A percentile compares a stretch with the other conserved stretches of the same genome.
Conservation (phyloP, 768 basidiomycete genomes). For the Lyophyllum atratum region DNA sequence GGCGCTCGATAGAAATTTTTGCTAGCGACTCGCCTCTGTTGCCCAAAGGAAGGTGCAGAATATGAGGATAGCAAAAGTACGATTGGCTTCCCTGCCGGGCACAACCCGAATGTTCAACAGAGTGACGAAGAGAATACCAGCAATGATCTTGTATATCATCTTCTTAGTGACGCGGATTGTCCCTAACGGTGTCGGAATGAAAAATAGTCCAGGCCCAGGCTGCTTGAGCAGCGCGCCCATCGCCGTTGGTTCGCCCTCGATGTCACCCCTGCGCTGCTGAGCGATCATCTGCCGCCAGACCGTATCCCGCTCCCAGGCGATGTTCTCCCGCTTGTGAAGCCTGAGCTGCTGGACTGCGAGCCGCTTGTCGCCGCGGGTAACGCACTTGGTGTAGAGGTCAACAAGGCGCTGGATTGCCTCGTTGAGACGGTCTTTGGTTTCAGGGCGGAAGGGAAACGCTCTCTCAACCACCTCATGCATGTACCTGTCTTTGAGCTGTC, state of each 20-base stretch:
- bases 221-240: constrained; percentile 49
- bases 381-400: constrained; percentile 82
- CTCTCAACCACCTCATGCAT: constrained; percentile 69
- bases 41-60: constrained; percentile 97
- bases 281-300: constrained; percentile 97
- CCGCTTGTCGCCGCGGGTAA: constrained; percentile 68
- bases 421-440: constrained; percentile 64
- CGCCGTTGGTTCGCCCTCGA: constrained; percentile 26
- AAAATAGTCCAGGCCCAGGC: constrained; percentile 46
- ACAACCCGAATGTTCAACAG: constrained; percentile 65
- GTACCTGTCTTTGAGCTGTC: constrained; percentile 76
- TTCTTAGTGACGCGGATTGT: constrained; percentile 64
- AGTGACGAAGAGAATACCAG: constrained; percentile 56
- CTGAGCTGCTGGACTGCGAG: constrained; percentile 81
- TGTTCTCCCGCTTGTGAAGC: constrained; percentile 86
- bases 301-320: constrained; percentile 97
- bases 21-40: constrained; percentile 67
- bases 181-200: constrained; percentile 68
- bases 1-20: background rate
- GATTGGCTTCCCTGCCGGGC: constrained; percentile 72
- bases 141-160: constrained; percentile 57
- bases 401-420: constrained; percentile 59
- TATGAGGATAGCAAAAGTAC: constrained; percentile 85
- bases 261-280: constrained; percentile 70
- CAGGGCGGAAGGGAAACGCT: constrained; percentile 65